A percentile compares a stretch with the other conserved stretches of the same genome.
Conservation (phyloP, 306 rosid species). For the Cucumis cinereus region DNA sequence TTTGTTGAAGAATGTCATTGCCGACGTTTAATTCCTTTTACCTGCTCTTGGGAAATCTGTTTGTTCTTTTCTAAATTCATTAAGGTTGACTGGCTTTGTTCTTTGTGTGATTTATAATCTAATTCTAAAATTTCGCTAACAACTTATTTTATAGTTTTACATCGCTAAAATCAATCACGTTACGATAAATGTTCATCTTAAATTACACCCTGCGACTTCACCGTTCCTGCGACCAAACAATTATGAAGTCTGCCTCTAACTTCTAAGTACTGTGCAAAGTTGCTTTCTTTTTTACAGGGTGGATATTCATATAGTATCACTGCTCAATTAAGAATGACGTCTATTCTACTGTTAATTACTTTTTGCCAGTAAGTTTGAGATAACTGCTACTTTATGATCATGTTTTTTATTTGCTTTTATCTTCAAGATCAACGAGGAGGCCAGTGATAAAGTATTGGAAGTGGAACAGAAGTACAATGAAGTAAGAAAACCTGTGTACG, state of each 20-base stretch:
- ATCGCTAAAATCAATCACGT: not conserved
- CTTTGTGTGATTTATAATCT: not conserved
- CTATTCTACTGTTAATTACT: not conserved
- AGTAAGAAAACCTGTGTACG: constrained; percentile 67
- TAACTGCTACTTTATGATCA: not conserved
- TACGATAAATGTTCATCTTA: not conserved
- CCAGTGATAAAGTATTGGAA: constrained; percentile 77
- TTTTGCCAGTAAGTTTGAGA: not conserved
- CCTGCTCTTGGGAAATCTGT: not conserved
- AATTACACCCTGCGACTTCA: not conserved
- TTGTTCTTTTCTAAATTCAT: not conserved
- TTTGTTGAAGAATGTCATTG: not conserved
- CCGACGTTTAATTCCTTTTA: not conserved
- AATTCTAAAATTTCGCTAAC: not conserved
- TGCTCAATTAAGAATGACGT: not conserved
- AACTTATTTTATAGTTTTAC: not conserved
- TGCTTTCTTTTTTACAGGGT: not conserved
- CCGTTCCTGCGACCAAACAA: not conserved
- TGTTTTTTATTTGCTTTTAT: not conserved
- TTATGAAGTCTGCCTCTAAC: not conserved
- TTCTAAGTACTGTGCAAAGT: not conserved
- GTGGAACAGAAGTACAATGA: constrained; percentile 86
- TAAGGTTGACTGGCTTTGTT: not conserved
- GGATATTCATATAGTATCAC: not conserved
- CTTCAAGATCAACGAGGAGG: constrained; percentile 80